phyloP scores from a whole-genome alignment of 768 basidiomycete genomes.

The Mycena floridula region DNA sequence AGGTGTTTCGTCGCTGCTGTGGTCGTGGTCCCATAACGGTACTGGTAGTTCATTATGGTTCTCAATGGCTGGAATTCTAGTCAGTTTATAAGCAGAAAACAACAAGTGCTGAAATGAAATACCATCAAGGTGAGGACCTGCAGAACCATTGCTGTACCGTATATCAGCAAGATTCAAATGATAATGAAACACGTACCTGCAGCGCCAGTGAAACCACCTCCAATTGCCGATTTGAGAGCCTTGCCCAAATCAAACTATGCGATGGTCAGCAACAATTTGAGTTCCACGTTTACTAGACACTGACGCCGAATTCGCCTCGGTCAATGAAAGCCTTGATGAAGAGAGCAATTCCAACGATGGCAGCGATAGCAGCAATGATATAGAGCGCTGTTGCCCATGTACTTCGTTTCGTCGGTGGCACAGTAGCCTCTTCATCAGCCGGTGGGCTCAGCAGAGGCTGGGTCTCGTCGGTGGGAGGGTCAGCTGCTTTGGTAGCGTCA shows the following conservation, averaged over 20 bases:
- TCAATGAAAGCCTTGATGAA: constrained; percentile 71
- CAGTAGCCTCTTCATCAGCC: constrained; percentile 2
- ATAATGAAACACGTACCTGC: constrained; percentile 41
- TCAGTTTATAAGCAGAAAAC: constrained; percentile 1
- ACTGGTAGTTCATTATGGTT: constrained; percentile 98
- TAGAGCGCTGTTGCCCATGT: constrained; percentile 2
- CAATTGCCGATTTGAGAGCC: constrained; percentile 77
- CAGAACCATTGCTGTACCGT: constrained; percentile 88
- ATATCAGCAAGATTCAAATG: not conserved
- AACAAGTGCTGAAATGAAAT: constrained; percentile 12
- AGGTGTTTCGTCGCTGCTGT: constrained; percentile 60
- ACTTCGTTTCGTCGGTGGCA: not conserved
- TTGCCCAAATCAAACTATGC: constrained; percentile 71
- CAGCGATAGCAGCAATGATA: not conserved
- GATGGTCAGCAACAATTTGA: constrained; percentile 2
- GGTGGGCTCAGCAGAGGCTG: not conserved
- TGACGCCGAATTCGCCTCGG: constrained; percentile 59
- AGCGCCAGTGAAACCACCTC: constrained; percentile 88
- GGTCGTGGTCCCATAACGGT: constrained; percentile 78
- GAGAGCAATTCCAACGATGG: constrained; percentile 14
- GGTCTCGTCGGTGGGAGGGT: not conserved
- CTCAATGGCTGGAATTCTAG: constrained; percentile 57
- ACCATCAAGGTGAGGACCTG: constrained; percentile 89
- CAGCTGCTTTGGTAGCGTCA: too few relatives aligned
- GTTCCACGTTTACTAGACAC: constrained; percentile 13